Conservation (phyloP, 768 basidiomycete genomes). For the Cystobasidium onofrii region DNA sequence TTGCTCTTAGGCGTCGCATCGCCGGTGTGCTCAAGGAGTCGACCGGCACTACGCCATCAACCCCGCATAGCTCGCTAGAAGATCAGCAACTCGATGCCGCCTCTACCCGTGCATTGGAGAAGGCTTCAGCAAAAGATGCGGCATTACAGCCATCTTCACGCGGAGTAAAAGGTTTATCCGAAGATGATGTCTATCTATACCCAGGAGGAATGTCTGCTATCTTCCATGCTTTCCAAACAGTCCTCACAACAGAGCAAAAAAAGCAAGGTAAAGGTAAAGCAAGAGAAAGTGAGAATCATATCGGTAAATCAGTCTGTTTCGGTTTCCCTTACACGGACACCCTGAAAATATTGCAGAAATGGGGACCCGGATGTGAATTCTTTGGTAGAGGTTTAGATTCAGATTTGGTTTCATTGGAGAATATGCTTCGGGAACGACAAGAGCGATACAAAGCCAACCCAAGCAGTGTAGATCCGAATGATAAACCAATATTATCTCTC, state of each 20-base stretch:
- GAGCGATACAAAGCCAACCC: conserved; percentile 20
- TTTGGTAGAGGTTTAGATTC: conserved; percentile 68
- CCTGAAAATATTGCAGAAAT: conserved; percentile 84
- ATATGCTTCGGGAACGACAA: conserved; percentile 50
- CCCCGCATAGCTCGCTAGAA: not conserved
- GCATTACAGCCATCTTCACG: conserved; percentile 58
- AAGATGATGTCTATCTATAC: conserved; percentile 81
- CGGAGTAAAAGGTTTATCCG: conserved; percentile 61
- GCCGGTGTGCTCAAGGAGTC: conserved; percentile 57
- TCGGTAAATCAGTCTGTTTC: conserved; percentile 81
- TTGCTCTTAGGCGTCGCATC: conserved; percentile 75
- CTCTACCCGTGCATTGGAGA: not conserved
- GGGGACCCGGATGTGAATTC: conserved; percentile 90
- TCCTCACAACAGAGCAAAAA: conserved; percentile 51
- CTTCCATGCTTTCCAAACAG: conserved; percentile 74
- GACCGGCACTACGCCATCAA: not conserved
- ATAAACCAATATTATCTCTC: conserved; percentile 64
- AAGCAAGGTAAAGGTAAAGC: conserved; percentile 44
- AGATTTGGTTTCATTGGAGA: conserved; percentile 66
- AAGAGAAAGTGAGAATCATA: conserved; percentile 14
- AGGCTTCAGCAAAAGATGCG: conserved; percentile 41
- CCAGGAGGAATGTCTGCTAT: conserved; percentile 89
- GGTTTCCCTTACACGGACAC: conserved; percentile 96
- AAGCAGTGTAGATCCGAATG: conserved; percentile 44
- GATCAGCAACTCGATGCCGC: not conserved